Conservation (phyloP, 495 filamentous ascomycete genomes). For the Neurospora intermedia region DNA sequence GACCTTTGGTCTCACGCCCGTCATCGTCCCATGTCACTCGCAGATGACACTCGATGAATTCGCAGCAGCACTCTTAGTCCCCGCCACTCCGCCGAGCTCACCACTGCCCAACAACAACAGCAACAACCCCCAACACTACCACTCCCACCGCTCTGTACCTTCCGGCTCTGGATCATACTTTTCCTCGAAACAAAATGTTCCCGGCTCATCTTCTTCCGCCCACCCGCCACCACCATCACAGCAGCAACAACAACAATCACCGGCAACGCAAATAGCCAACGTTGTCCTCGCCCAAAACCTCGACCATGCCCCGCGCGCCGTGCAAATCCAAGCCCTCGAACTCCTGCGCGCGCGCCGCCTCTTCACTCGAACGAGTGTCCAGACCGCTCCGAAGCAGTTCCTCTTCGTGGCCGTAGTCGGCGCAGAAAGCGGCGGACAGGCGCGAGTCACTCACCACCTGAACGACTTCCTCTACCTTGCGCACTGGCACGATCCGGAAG, state of each 20-base stretch:
- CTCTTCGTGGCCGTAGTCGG: conserved; percentile 65
- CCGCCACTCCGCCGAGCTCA: conserved; percentile 9
- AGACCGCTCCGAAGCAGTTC: conserved; percentile 69
- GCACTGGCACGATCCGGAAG: conserved; percentile 68
- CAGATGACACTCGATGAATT: conserved; percentile 74
- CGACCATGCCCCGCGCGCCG: conserved; percentile 50
- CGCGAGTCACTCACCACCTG: conserved; percentile 43
- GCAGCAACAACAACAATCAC: not conserved
- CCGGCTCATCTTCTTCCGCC: not conserved
- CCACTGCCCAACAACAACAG: not conserved
- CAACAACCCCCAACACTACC: not conserved
- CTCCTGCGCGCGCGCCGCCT: conserved; percentile 68
- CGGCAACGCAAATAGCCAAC: conserved; percentile 52
- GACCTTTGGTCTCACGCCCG: conserved; percentile 59
- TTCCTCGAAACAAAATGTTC: not conserved
- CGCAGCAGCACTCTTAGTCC: conserved; percentile 52
- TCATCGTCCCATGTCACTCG: conserved; percentile 58
- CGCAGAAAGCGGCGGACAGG: conserved; percentile 30
- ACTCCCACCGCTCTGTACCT: not conserved
- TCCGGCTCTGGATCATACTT: not conserved
- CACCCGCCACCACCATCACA: not conserved
- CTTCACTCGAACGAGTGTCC: conserved; percentile 57
- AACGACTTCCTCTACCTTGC: conserved; percentile 83
- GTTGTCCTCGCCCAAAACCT: conserved; percentile 75
- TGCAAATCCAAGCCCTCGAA: conserved; percentile 87